Base-by-base conservation (phyloP, 495 filamentous ascomycete species). In the Articulospora tetracladia region DNA sequence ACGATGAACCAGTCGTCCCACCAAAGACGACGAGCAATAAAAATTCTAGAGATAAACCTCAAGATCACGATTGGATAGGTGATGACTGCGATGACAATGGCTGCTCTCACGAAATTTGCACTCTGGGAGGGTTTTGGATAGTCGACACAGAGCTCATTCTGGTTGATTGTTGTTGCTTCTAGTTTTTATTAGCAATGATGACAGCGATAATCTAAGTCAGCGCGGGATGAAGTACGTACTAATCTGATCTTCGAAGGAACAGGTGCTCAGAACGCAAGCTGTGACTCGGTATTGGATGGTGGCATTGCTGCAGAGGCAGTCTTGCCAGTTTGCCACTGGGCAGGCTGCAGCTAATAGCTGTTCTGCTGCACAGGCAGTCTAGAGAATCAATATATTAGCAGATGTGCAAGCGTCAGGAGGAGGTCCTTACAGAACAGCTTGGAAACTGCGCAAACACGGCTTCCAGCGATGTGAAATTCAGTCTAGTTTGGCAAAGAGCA, bases 1-100 rank as follows among this genome's bases (percentile, higher is more conserved):
- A 58, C 3, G 12, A 55, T 51, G 12, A 50, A 20, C 60, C 60
- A 63, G 32, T 63, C 60, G 55, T 63, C 60, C 60, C 60, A 63
- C 60, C 60, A 63, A 3, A 63, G 11, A 13, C 23, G 13, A 10
- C 26, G 17, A 19, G 60, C 19, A 1, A 63, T 44, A 3, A n/a
- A 36, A 4, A 39, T 30, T 24, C 60, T 28, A 6, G 60, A 48
- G 13, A 63, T 12, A 26, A 53, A 63, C 22, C 60, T 28, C 20
- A 59, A 44, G 15, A 55, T 24, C 0, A 63, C 25, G 23, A 59
- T 50, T 10, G 60, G 48, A 28, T 36, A 63, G 3, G 55, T 55
- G 20, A 63, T 8, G 17, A 23, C 49, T 1, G 60, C 26, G 23
- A 63, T 27, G 17, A 63, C 39, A 25, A 59, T 59, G 13, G 26